These are phyloP conservation scores for Boletus rufocinnamomeus DNA, from an alignment of 768 basidiomycete species.

Conservation along the genomic window DNA sequence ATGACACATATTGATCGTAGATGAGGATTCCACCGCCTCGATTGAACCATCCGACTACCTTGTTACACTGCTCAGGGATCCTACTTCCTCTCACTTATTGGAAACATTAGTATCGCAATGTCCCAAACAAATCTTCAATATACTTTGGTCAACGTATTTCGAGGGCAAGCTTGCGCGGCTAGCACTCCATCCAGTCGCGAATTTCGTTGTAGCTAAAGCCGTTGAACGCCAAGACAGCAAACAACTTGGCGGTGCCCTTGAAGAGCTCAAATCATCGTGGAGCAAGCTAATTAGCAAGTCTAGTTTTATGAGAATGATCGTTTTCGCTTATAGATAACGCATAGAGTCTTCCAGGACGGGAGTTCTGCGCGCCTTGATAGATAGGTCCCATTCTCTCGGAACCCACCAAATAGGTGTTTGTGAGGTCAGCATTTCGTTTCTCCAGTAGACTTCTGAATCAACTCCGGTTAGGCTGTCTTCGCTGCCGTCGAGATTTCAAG, in stretches of 20 bases:
- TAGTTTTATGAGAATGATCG: background rate
- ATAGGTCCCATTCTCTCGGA: slow-evolving; percentile 56
- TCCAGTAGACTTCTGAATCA: slow-evolving; percentile 1
- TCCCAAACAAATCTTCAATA: slow-evolving; percentile 58
- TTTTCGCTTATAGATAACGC: slow-evolving; percentile 4
- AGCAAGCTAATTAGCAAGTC: slow-evolving; percentile 70
- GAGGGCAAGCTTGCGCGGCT: slow-evolving; percentile 68
- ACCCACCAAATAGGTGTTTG: slow-evolving; percentile 50
- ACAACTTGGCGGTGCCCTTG: slow-evolving; percentile 55
- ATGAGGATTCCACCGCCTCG: slow-evolving; percentile 35
- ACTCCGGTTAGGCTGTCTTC: slow-evolving; percentile 52
- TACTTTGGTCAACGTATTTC: slow-evolving; percentile 82
- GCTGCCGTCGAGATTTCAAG: slow-evolving; percentile 58
- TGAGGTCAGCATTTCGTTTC: slow-evolving; percentile 48
- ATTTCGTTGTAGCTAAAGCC: slow-evolving; percentile 88
- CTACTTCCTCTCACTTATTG: slow-evolving; percentile 88
- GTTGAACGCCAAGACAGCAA: slow-evolving; percentile 58
- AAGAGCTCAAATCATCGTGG: slow-evolving; percentile 63
- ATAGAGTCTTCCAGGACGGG: slow-evolving; percentile 73
- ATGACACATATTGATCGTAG: slow-evolving; percentile 33
- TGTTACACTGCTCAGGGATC: slow-evolving; percentile 77
- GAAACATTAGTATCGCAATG: slow-evolving; percentile 73
- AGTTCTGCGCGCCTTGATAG: slow-evolving; percentile 73
- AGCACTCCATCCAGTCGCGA: slow-evolving; percentile 87
- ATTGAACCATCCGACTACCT: slow-evolving; percentile 75